A percentile compares a stretch with the other conserved stretches of the same genome.
These are phyloP conservation scores for Euptelea pleiosperma DNA, from an alignment of 164 flowering plant species.

Conservation along the genomic window DNA sequence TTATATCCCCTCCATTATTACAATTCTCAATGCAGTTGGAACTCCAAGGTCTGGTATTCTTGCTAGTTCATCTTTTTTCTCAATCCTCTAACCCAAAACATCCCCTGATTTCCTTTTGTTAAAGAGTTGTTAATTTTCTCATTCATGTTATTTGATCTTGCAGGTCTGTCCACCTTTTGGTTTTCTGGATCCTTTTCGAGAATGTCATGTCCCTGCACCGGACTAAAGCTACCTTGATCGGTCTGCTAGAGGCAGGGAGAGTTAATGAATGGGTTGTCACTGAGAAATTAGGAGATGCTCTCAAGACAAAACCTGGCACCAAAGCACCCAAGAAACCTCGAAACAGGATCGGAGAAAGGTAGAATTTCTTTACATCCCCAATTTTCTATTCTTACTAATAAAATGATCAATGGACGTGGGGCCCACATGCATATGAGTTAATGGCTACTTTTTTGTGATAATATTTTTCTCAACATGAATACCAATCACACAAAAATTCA, in stretches of 20 bases:
- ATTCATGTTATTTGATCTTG: not conserved
- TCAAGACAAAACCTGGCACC: conserved; percentile 41
- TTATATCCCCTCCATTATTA: conserved; percentile 87
- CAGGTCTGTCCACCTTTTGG: conserved; percentile 89
- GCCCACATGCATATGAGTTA: no score
- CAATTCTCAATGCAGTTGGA: conserved; percentile 89
- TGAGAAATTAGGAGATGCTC: conserved; percentile 83
- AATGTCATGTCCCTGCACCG: conserved; percentile 98
- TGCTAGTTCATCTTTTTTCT: no score
- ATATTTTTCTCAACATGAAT: no score
- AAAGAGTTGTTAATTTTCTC: no score
- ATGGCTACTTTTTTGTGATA: no score
- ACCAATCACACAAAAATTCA: no score
- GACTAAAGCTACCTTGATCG: conserved; percentile 88
- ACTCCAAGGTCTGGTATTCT: conserved; percentile 65
- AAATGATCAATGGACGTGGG: no score
- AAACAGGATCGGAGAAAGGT: conserved; percentile 67
- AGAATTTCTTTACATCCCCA: not conserved
- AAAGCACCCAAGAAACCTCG: conserved; percentile 41
- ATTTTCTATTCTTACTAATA: no score
- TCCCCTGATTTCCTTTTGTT: not conserved
- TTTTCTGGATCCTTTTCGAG: conserved; percentile 97
- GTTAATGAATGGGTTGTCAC: conserved; percentile 99
- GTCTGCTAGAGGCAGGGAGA: conserved; percentile 81
- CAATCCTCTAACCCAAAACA: not conserved